A percentile compares a stretch with the other conserved stretches of the same genome.
Conservation (phyloP, 768 basidiomycete species). For the Pleurotus sapidus region DNA sequence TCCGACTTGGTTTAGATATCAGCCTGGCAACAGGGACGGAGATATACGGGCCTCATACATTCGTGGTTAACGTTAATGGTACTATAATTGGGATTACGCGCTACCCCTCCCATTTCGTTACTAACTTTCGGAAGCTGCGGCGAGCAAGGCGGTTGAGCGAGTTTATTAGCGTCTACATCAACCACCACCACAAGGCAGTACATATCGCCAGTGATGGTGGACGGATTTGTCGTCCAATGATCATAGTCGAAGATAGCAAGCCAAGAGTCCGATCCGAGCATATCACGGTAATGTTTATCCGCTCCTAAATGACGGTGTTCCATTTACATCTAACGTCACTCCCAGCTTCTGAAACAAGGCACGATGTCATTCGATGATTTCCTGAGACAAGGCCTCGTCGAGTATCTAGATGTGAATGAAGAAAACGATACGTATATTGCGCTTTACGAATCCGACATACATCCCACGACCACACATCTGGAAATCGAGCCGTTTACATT, state of each 20-base stretch:
- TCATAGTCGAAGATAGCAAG: slow-evolving; percentile 85
- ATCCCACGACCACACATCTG: slow-evolving; percentile 82
- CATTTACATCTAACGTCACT: slow-evolving; percentile 8
- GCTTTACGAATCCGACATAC: slow-evolving; percentile 87
- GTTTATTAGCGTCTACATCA: slow-evolving; percentile 95
- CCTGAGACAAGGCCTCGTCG: slow-evolving; percentile 86
- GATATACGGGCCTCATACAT: slow-evolving; percentile 91
- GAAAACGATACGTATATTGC: slow-evolving; percentile 98
- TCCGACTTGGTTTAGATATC: slow-evolving; percentile 58
- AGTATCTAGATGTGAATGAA: slow-evolving; percentile 98
- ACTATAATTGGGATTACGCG: slow-evolving; percentile 92
- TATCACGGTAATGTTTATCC: slow-evolving; percentile 53
- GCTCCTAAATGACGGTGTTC: background rate
- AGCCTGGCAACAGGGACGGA: slow-evolving; percentile 89
- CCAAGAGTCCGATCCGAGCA: slow-evolving; percentile 81
- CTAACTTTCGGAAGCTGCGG: slow-evolving; percentile 88
- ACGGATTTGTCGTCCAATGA: slow-evolving; percentile 95
- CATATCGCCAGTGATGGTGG: slow-evolving; percentile 98
- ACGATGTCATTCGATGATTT: slow-evolving; percentile 90
- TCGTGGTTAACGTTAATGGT: slow-evolving; percentile 96
- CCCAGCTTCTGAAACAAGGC: slow-evolving; percentile 77
- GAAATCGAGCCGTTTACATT: slow-evolving; percentile 99
- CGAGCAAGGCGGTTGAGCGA: slow-evolving; percentile 91
- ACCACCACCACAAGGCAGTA: slow-evolving; percentile 91
- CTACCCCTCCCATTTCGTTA: slow-evolving; percentile 79